These are phyloP conservation scores for Fagopyrum esculentum DNA, from an alignment of 148 eudicot species.

Conservation along the genomic window DNA sequence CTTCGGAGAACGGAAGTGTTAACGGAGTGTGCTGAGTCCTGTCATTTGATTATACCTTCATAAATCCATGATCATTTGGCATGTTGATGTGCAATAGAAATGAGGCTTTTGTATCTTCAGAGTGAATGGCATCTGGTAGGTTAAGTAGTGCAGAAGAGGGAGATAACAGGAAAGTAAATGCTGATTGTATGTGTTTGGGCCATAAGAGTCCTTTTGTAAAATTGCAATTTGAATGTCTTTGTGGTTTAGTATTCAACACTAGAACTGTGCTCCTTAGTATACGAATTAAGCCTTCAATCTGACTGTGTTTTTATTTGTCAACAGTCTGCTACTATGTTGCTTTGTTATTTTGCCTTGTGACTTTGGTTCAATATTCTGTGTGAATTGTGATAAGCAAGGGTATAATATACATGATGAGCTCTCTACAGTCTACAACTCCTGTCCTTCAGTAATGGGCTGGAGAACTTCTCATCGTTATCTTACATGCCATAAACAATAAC, in stretches of 20 bases:
- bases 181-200: constrained; percentile 1
- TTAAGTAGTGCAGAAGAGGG: background rate
- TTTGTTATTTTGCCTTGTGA: background rate
- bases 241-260: background rate
- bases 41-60: background rate
- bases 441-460: background rate
- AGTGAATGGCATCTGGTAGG: background rate
- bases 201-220: background rate
- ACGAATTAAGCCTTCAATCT: background rate
- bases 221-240: constrained; percentile 4
- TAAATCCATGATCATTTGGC: background rate
- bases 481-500: background rate
- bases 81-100: background rate
- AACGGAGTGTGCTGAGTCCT: background rate
- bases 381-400: background rate
- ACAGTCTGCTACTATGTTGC: background rate
- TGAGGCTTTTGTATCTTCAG: background rate
- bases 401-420: background rate
- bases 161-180: background rate
- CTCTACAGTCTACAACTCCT: background rate
- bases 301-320: background rate
- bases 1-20: background rate
- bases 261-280: background rate
- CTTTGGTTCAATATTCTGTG: background rate
- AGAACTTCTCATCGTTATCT: background rate